Conservation (phyloP, 1,284 basidiomycete genomes). For the Trichosporon sp. region DNA sequence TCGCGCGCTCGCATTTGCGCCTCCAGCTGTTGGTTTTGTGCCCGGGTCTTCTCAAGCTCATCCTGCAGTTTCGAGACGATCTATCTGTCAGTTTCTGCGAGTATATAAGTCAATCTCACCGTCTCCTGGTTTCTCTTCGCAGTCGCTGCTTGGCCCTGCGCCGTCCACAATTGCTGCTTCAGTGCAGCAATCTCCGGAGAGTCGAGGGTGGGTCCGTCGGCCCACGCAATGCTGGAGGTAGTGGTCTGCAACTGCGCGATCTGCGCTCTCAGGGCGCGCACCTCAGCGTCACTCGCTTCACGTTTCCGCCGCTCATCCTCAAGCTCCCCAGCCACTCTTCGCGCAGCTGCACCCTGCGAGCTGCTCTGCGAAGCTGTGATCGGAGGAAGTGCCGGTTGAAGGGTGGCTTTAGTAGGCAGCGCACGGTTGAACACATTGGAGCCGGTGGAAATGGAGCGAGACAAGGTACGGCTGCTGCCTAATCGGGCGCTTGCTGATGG, state of each 20-base stretch:
- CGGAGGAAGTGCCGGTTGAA: slow-evolving; percentile 32
- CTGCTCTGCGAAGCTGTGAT: slow-evolving; percentile 40
- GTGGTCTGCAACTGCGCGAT: slow-evolving; percentile 20
- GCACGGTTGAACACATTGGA: slow-evolving; percentile 34
- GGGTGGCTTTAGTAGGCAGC: slow-evolving; percentile 21
- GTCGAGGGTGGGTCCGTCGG: slow-evolving; percentile 20
- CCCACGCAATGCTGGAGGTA: background rate
- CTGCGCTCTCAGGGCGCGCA: slow-evolving; percentile 21
- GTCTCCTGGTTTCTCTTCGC: slow-evolving; percentile 41
- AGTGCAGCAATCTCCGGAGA: slow-evolving; percentile 31
- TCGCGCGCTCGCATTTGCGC: slow-evolving; percentile 39
- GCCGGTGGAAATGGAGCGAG: slow-evolving; percentile 45
- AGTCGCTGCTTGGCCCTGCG: slow-evolving; percentile 44
- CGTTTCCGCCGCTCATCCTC: slow-evolving; percentile 44
- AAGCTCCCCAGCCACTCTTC: slow-evolving; percentile 42
- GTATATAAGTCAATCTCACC: slow-evolving; percentile 31
- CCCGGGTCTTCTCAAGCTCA: slow-evolving; percentile 35
- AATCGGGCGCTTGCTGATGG: slow-evolving; percentile 2
- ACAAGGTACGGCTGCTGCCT: slow-evolving; percentile 25
- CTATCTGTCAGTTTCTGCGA: slow-evolving; percentile 19
- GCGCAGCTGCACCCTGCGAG: slow-evolving; percentile 41
- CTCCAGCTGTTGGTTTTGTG: slow-evolving; percentile 39
- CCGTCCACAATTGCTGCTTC: slow-evolving; percentile 41
- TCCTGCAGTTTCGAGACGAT: slow-evolving; percentile 27
- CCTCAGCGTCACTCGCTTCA: slow-evolving; percentile 24